Evolutionary conservation across 108 stramenopile genomes (phyloP), one percentile per base, ranked within the genome.

Genomic region (Cyclostephanos tholiformis): DNA sequence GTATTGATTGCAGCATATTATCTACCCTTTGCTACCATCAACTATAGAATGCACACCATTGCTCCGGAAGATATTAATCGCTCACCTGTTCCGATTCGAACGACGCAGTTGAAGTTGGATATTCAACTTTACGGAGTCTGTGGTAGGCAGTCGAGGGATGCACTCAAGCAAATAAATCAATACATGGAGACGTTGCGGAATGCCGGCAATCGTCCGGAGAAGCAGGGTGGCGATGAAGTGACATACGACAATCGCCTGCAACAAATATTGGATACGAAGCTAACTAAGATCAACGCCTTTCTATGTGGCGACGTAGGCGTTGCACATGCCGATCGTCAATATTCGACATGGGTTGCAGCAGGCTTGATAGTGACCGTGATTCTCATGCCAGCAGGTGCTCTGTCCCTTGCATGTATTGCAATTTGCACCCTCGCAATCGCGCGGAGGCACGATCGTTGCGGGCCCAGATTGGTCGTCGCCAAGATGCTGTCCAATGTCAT

Each of bases 301-400:
- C 32, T 60, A 6, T 60, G 59, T 60, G 59, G 59, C 12, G 59
- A 35, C 0, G 59, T 36, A 32, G 29, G 30, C 32, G 32, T 19
- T 60, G 35, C 35, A 0, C 23, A 55, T 26, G 9, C 23, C 26
- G 59, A 60, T 60, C 30, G n/a, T 60, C 59, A 60, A 60, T 60
- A 60, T 60, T 60, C 59, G 16, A 60, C 59, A 32, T 60, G 59
- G 59, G 35, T 60, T 1, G 59, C 59, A 35, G 59, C 59, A 16
- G 59, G 59, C 32, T 36, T 60, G 35, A 36, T 60, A n/a, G 59
- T 60, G 0, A 60, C 32, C 59, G 16, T 60, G n/a, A 17, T 60
- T 7, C 30, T 35, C 26, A 60, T 32, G 29, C 27, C n/a, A 14
- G 32, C 59, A 16, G 59, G 27, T 2, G n/a, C 16, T 32, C 59